A percentile compares a stretch with the other conserved stretches of the same genome.
Conservation (phyloP, 2,329 filamentous ascomycete genomes). For the Cytospora mali region DNA sequence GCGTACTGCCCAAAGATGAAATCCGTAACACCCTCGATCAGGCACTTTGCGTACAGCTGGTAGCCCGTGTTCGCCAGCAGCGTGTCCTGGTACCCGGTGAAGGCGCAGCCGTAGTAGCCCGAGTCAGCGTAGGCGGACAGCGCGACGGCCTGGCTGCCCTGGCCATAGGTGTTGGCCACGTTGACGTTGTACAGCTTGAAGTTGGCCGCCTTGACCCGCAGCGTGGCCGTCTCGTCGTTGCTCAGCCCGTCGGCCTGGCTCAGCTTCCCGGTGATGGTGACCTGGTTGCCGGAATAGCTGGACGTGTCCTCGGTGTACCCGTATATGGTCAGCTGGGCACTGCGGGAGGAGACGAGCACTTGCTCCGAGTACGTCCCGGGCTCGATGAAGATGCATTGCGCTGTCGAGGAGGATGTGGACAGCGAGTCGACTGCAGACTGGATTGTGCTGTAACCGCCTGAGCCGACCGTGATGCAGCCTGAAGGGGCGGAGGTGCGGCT, state of each 20-base stretch:
- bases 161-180: slow-evolving; percentile 49
- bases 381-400: slow-evolving; percentile 65
- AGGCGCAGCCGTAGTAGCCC: slow-evolving; percentile 50
- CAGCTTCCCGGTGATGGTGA: slow-evolving; percentile 52
- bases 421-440: slow-evolving; percentile 62
- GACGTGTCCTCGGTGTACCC: slow-evolving; percentile 59
- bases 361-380: slow-evolving; percentile 64
- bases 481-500: slow-evolving; percentile 45
- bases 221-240: slow-evolving; percentile 56
- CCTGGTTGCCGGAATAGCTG: slow-evolving; percentile 58
- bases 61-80: slow-evolving; percentile 48
- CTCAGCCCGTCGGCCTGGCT: slow-evolving; percentile 49
- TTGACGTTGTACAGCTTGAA: slow-evolving; percentile 67
- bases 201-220: slow-evolving; percentile 49
- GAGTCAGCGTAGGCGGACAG: slow-evolving; percentile 47
- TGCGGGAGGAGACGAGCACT: slow-evolving; percentile 53
- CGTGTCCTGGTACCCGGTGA: slow-evolving; percentile 55
- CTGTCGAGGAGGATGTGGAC: slow-evolving; percentile 49
- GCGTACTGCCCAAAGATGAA: slow-evolving; percentile 52
- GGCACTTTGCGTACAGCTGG: slow-evolving; percentile 49
- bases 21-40: slow-evolving; percentile 52
- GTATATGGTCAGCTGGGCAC: slow-evolving; percentile 51
- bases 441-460: slow-evolving; percentile 43
- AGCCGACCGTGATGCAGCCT: slow-evolving; percentile 53
- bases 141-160: slow-evolving; percentile 51